Evolutionary conservation across 1,284 basidiomycete genomes (phyloP).

Genomic region (Austroboletus olivaceoglutinosus): DNA sequence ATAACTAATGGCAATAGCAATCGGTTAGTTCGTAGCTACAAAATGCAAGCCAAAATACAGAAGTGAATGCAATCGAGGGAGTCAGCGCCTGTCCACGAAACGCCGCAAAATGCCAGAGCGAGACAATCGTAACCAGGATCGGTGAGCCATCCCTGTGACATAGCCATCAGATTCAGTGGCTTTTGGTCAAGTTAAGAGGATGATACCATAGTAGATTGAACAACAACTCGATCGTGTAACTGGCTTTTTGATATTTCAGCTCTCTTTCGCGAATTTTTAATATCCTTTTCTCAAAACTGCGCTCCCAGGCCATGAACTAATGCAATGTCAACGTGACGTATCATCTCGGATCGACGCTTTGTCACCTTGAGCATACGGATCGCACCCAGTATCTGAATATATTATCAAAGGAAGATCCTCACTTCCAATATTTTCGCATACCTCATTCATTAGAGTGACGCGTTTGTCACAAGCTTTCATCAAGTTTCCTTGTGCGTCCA

Average conservation of each 20-base stretch:
- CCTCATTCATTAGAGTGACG: slow-evolving; percentile 90
- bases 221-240: slow-evolving; percentile 79
- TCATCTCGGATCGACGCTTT: background rate
- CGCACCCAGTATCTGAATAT: slow-evolving; percentile 67
- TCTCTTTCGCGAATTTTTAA: slow-evolving; percentile 75
- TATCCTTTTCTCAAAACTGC: slow-evolving; percentile 80
- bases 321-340: slow-evolving; percentile 6
- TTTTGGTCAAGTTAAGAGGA: slow-evolving; percentile 6
- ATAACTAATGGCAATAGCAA: slow-evolving; percentile 5
- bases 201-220: slow-evolving; percentile 79
- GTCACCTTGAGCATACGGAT: slow-evolving; percentile 89
- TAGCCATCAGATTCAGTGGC: slow-evolving; percentile 4
- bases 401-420: background rate
- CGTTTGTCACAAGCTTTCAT: slow-evolving; percentile 93
- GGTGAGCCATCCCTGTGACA: slow-evolving; percentile 66
- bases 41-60: slow-evolving; percentile 43
- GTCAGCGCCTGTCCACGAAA: slow-evolving; percentile 67
- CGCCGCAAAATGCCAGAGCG: slow-evolving; percentile 83
- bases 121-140: slow-evolving; percentile 70
- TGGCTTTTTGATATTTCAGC: slow-evolving; percentile 78
- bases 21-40: background rate
- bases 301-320: slow-evolving; percentile 94
- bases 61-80: slow-evolving; percentile 74
- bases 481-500: slow-evolving; percentile 80
- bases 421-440: slow-evolving; percentile 24